Evolutionary conservation across 805 yeast genomes (phyloP), one percentile per base, ranked within the genome.

Genomic region (Ogataea haglerorum): DNA sequence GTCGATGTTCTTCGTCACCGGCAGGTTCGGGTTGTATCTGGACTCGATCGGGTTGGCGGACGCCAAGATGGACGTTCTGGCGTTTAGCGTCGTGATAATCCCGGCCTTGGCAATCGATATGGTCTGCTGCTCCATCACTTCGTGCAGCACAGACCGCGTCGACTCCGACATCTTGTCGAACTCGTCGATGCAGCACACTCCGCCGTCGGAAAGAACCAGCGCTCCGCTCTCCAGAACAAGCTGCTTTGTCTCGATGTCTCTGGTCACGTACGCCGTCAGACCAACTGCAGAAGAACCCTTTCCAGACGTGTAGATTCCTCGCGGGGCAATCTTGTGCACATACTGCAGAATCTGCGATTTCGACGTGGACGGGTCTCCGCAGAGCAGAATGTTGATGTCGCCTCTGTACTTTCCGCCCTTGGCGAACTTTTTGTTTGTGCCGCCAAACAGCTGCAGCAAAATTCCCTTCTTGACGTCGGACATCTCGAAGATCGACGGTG

Each of bases 271-370:
- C 0, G 99, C 99, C 0, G 99, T 93, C 57, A 93, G 72, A 72
- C 99, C 99, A 36, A 93, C 99, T 0, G 99, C 99, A 23, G 99
- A 93, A 1, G 97, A 89, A 37, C 99, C 99, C 57, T 93, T 93
- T 64, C 99, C 99, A 1, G 97, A 90, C 4, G 99, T 93, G 64
- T 90, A 93, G 28, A 93, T 87, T 52, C 99, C 99, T 60, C 99
- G 75, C 32, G 99, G 99, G 1, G 99, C 95, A 52, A 93, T 93
- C 57, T 90, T 87, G 67, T 93, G 99, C 30, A 93, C 97, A 53
- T 93, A 93, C 58, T 89, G 95, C 50, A 93, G 71, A 33, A 93
- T 66, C 64, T 93, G 99, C 3, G 99, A 93, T 61, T 93, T 93
- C 10, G 97, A 82, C 2, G 99, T 93, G 8, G 98, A 91, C 1